phyloP scores from a whole-genome alignment of 2,329 filamentous ascomycete species.

The Aspergillus phoenicis region DNA sequence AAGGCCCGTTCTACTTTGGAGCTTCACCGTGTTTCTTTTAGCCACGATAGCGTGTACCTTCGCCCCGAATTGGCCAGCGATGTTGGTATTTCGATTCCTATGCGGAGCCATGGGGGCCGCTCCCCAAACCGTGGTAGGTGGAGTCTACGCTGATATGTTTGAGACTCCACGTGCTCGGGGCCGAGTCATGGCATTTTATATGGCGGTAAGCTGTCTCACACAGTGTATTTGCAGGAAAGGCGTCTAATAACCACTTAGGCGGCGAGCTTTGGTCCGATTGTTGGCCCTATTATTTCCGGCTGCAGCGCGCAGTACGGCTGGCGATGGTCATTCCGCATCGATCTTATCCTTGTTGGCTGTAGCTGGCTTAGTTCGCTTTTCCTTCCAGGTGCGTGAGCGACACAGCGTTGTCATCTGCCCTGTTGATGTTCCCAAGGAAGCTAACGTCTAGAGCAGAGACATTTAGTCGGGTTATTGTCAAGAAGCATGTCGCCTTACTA shows the following conservation, averaged over 20 bases:
- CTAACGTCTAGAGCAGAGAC: conserved; percentile 51
- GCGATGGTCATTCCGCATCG: conserved; percentile 59
- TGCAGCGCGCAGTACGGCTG: conserved; percentile 46
- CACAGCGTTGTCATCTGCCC: neutral
- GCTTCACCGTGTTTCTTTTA: conserved; percentile 49
- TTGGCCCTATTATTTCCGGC: conserved; percentile 50
- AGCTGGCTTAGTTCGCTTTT: conserved; percentile 64
- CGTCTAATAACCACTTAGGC: conserved; percentile 21
- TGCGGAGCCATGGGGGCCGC: conserved; percentile 45
- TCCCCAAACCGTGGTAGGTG: conserved; percentile 48
- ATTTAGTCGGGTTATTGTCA: conserved; percentile 61
- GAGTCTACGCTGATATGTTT: conserved; percentile 52
- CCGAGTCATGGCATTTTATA: conserved; percentile 44
- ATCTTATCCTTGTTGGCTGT: conserved; percentile 63
- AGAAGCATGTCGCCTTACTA: conserved; percentile 58
- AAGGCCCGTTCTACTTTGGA: conserved; percentile 49
- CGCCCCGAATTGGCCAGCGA: conserved; percentile 44
- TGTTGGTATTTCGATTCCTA: conserved; percentile 48
- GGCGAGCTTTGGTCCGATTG: conserved; percentile 44
- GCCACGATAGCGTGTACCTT: conserved; percentile 48
- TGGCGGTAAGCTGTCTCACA: conserved; percentile 33
- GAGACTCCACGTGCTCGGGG: conserved; percentile 41
- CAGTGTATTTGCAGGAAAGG: neutral
- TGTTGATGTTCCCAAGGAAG: no score
- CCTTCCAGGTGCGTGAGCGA: conserved; percentile 50